Conservation (phyloP, 768 basidiomycete species). For the Boletales sp. region DNA sequence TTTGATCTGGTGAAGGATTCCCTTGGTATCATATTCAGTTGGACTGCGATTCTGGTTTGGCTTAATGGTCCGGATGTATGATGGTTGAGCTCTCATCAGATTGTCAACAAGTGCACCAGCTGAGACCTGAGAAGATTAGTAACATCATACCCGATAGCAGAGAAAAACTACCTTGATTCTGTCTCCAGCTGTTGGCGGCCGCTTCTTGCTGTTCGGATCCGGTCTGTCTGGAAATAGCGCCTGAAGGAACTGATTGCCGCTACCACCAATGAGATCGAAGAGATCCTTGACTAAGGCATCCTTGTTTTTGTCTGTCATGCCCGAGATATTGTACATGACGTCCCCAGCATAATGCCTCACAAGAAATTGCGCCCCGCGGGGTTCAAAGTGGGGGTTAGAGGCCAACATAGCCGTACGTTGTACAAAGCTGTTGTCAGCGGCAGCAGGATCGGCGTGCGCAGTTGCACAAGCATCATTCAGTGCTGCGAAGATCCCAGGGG, state of each 20-base stretch:
- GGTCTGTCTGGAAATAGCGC: constrained; percentile 89
- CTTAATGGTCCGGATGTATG: constrained; percentile 99
- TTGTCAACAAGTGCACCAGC: constrained; percentile 96
- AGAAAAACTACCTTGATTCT: constrained; percentile 76
- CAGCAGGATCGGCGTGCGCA: constrained; percentile 93
- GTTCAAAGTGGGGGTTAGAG: constrained; percentile 90
- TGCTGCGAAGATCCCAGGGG: constrained; percentile 96
- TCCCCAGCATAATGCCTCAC: constrained; percentile 98
- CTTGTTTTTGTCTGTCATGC: constrained; percentile 99
- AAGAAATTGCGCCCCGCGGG: constrained; percentile 90
- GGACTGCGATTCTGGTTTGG: constrained; percentile 95
- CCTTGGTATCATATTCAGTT: constrained; percentile 90
- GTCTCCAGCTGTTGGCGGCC: constrained; percentile 96
- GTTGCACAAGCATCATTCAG: constrained; percentile 99
- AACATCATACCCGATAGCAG: background rate
- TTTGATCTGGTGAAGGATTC: constrained; percentile 97
- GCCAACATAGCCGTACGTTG: constrained; percentile 82
- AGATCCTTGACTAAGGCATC: constrained; percentile 94
- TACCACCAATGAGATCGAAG: constrained; percentile 79
- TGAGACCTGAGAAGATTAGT: constrained; percentile 53
- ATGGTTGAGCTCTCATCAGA: constrained; percentile 94
- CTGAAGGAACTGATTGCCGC: constrained; percentile 83
- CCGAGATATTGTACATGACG: constrained; percentile 94
- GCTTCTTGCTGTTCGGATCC: constrained; percentile 95
- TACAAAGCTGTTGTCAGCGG: constrained; percentile 95